These are phyloP conservation scores for Moricandia moricandioides DNA, from an alignment of 345 rosid genomes.

Conservation along the genomic window DNA sequence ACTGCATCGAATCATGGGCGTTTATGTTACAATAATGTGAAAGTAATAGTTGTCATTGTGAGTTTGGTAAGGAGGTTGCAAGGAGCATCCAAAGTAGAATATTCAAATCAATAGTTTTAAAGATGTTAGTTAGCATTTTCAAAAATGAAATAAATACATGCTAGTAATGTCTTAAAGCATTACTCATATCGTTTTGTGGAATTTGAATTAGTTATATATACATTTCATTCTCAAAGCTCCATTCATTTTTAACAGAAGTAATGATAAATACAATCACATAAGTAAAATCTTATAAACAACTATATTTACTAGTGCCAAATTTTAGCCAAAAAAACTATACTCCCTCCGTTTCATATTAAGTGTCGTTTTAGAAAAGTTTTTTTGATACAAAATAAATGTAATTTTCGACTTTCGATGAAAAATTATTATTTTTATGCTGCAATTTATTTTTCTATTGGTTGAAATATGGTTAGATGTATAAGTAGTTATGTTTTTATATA, in stretches of 20 bases:
- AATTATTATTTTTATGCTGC: too few relatives aligned
- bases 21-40: conserved; percentile 13
- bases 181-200: neutral
- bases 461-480: too few relatives aligned
- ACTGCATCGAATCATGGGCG: conserved; percentile 3
- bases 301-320: neutral
- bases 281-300: neutral
- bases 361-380: too few relatives aligned
- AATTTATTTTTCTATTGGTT: too few relatives aligned
- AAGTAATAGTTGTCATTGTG: conserved; percentile 1
- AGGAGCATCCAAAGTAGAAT: conserved; percentile 7
- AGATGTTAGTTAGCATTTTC: conserved; percentile 2
- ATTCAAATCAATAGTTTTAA: neutral
- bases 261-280: neutral
- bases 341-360: too few relatives aligned
- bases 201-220: neutral
- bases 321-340: too few relatives aligned
- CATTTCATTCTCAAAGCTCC: neutral
- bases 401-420: too few relatives aligned
- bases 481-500: too few relatives aligned
- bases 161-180: neutral
- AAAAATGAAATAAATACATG: neutral
- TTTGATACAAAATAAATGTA: too few relatives aligned
- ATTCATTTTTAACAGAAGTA: neutral
- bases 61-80: conserved; percentile 25